Base-by-base conservation (phyloP, 768 basidiomycete species). In the Arthromyces matolae region DNA sequence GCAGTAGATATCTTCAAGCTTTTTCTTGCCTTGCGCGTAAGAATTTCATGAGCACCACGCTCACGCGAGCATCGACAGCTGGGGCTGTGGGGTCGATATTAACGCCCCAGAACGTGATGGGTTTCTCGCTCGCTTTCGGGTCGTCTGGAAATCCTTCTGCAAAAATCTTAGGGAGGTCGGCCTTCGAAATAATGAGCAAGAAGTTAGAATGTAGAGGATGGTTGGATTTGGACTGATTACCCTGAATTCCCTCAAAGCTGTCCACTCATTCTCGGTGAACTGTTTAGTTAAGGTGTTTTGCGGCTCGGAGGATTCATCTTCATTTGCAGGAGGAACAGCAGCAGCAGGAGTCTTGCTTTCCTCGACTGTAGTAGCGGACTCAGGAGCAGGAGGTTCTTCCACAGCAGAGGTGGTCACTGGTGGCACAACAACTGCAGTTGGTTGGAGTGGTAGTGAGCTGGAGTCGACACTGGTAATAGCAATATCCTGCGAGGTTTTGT, bases 21-120 rank as follows among this genome's bases (percentile, higher is more conserved):
- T 20, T 25, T n/a, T 36, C 64, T 28, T 56, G 82, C 86, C 85
- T 78, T 4, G 89, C 89, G 47, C 85, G 76, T 24, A 89, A 67
- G 70, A 91, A 92, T 60, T 91, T 90, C 78, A 90, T 80, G 29
- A 92, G 71, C 8, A 91, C 59, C 25, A 91, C 86, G 57, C 85
- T 89, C 49, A 80, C 78, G 7, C 78, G 76, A 1, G 87, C 81
- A 60, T 88, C 77, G 39, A 59, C 64, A 10, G 25, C 20, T 14
- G 79, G 77, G 46, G 71, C 68, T 2, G 47, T 51, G 3, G 89
- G 84, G 62, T 86, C 77, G 22, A 92, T 76, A 1, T 60, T 64
- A 16, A 92, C 79, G 22, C 87, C 85, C 89, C 89, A 92, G 47
- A 92, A 62, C 5, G 59, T 70, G 54, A 86, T 74, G 8, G 81